Evolutionary conservation across 2,329 filamentous ascomycete species (phyloP).

Genomic region (Diaporthe nobilis): DNA sequence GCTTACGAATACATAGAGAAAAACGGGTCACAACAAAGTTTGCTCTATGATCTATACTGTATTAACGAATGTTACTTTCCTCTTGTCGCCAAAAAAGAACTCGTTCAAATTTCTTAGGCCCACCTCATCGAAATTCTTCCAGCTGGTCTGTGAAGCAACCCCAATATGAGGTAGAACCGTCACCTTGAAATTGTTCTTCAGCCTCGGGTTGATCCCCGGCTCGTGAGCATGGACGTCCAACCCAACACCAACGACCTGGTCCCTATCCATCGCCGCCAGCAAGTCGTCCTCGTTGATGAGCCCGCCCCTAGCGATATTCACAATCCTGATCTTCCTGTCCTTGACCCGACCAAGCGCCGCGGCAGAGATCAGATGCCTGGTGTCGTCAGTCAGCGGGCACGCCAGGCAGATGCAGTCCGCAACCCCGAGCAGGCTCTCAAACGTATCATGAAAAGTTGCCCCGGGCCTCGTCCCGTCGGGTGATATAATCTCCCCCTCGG

Average conservation of each 20-base stretch:
- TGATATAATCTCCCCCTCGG: not conserved
- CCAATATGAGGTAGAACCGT: constrained; percentile 51
- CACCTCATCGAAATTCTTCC: constrained; percentile 48
- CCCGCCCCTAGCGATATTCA: constrained; percentile 53
- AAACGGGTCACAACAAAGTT: not conserved
- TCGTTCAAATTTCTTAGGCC: constrained; percentile 46
- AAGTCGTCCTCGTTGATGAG: constrained; percentile 53
- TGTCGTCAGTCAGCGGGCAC: constrained; percentile 50
- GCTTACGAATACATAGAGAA: too few relatives aligned
- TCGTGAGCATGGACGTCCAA: constrained; percentile 54
- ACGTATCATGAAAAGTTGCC: constrained; percentile 41
- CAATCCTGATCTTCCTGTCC: constrained; percentile 49
- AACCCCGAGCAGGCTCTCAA: constrained; percentile 49
- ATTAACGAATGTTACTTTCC: constrained; percentile 27
- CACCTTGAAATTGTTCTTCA: constrained; percentile 50
- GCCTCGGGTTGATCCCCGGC: constrained; percentile 49
- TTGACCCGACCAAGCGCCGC: constrained; percentile 39
- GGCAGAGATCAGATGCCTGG: constrained; percentile 46
- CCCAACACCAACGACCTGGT: constrained; percentile 51
- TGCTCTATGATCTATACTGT: not conserved
- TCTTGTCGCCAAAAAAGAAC: constrained; percentile 44
- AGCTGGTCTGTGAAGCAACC: constrained; percentile 48
- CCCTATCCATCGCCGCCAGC: constrained; percentile 50
- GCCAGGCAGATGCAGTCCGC: constrained; percentile 51
- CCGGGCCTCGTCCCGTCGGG: constrained; percentile 19